These are phyloP conservation scores for Vitellaria paradoxa DNA, from an alignment of 179 eudicot species.

Conservation along the genomic window DNA sequence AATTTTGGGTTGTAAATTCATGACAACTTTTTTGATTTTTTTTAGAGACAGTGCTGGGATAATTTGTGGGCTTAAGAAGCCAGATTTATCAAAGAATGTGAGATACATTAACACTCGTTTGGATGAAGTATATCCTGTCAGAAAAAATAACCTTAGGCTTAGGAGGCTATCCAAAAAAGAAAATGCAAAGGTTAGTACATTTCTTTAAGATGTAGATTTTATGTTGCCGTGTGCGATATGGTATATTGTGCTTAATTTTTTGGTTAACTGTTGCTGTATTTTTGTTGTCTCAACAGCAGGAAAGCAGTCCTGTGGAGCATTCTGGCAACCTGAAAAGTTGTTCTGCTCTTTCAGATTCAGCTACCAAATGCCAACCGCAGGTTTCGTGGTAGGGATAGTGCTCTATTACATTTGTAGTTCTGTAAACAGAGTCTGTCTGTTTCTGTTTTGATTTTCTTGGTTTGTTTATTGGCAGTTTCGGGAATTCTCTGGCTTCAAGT, in stretches of 20 bases:
- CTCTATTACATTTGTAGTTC: not conserved
- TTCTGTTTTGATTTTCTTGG: conserved; percentile 9
- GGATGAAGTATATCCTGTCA: conserved; percentile 64
- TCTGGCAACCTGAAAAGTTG: conserved; percentile 33
- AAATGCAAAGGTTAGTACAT: conserved; percentile 50
- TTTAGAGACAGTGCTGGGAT: conserved; percentile 34
- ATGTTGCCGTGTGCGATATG: not conserved
- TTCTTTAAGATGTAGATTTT: not conserved
- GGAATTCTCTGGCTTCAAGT: conserved; percentile 33
- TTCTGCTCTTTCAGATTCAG: conserved; percentile 29
- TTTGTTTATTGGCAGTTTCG: conserved; percentile 28
- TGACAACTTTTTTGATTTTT: not conserved
- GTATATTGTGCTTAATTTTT: not conserved
- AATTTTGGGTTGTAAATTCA: not conserved
- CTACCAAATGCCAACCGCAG: conserved; percentile 39
- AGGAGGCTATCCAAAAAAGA: conserved; percentile 51
- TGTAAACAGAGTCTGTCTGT: too few relatives aligned
- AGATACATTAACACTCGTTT: conserved; percentile 64
- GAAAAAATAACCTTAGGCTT: conserved; percentile 57
- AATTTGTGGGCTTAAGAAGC: conserved; percentile 37
- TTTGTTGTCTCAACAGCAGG: conserved; percentile 28
- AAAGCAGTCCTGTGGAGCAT: conserved; percentile 32
- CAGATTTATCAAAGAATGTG: conserved; percentile 50
- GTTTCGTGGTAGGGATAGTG: conserved; percentile 36
- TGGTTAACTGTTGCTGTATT: conserved; percentile 4